These are phyloP conservation scores for Chondrostereum purpureum DNA, from an alignment of 1,284 basidiomycete species.

Conservation along the genomic window DNA sequence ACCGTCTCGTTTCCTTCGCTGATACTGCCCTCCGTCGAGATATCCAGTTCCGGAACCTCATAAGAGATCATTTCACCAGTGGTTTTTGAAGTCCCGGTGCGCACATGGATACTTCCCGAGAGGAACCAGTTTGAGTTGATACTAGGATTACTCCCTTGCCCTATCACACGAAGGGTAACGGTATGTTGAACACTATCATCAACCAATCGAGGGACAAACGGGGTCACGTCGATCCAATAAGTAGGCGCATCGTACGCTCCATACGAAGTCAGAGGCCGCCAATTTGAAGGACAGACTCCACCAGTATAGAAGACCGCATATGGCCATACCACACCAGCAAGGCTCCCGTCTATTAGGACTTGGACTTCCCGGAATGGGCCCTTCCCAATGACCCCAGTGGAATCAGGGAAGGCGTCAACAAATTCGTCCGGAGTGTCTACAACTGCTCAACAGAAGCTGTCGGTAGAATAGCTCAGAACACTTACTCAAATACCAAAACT, in stretches of 20 bases:
- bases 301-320: constrained; percentile 46
- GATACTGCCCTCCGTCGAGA: constrained; percentile 24
- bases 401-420: constrained; percentile 28
- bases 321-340: constrained; percentile 41
- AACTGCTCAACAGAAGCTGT: not conserved
- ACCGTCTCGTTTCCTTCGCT: constrained; percentile 28
- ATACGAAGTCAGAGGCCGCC: constrained; percentile 40
- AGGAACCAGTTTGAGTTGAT: constrained; percentile 40
- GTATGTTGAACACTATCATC: constrained; percentile 27
- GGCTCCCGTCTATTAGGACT: constrained; percentile 34
- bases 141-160: constrained; percentile 30
- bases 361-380: constrained; percentile 43
- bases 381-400: constrained; percentile 26
- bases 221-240: constrained; percentile 42
- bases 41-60: constrained; percentile 20
- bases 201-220: constrained; percentile 37
- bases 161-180: constrained; percentile 34
- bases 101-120: constrained; percentile 33
- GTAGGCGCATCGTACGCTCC: constrained; percentile 43
- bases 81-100: constrained; percentile 26
- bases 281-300: constrained; percentile 39
- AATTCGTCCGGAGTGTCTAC: constrained; percentile 33
- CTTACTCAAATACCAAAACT: constrained; percentile 40
- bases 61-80: constrained; percentile 31
- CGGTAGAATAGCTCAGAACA: not conserved